phyloP scores from a whole-genome alignment of 352 stramenopile species.

The Phytophthora pluvialis region DNA sequence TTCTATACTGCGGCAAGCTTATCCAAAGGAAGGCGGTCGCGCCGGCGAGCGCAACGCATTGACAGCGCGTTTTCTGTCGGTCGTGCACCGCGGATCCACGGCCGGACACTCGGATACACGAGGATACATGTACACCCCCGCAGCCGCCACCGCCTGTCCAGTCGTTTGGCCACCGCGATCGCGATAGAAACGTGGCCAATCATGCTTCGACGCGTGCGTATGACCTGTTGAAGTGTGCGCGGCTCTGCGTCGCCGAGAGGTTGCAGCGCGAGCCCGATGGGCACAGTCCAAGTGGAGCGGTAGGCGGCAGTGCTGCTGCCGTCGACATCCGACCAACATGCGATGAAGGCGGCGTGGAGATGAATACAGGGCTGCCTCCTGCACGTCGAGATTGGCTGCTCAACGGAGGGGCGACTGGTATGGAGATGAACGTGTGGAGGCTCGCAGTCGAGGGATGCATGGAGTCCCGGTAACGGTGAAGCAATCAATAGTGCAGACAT shows the following conservation, averaged over 20 bases:
- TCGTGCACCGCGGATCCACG: neutral
- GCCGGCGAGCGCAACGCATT: neutral
- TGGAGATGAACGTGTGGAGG: too few species aligned
- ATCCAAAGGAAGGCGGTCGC: too few species aligned
- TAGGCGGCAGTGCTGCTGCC: neutral
- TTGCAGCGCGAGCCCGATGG: slow-evolving; percentile 14
- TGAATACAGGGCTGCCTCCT: neutral
- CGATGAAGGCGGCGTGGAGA: slow-evolving; percentile 1
- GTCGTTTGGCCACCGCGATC: slow-evolving; percentile 11
- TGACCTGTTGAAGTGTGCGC: slow-evolving; percentile 27
- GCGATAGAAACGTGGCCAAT: slow-evolving; percentile 31
- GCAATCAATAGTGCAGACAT: neutral
- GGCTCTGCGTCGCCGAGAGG: slow-evolving; percentile 18
- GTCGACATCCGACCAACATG: neutral
- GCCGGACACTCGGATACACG: slow-evolving; percentile 18
- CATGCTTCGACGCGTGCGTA: slow-evolving; percentile 18
- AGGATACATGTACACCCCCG: neutral
- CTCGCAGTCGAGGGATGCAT: neutral
- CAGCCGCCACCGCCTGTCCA: slow-evolving; percentile 9
- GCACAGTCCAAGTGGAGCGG: slow-evolving; percentile 10
- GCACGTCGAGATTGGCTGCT: neutral
- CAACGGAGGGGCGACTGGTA: neutral
- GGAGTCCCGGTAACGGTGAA: neutral
- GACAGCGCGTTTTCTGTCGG: too few species aligned
- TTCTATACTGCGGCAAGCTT: slow-evolving; percentile 15